Base-by-base conservation (phyloP, 2,329 filamentous ascomycete species). In the Camillea tinctor region DNA sequence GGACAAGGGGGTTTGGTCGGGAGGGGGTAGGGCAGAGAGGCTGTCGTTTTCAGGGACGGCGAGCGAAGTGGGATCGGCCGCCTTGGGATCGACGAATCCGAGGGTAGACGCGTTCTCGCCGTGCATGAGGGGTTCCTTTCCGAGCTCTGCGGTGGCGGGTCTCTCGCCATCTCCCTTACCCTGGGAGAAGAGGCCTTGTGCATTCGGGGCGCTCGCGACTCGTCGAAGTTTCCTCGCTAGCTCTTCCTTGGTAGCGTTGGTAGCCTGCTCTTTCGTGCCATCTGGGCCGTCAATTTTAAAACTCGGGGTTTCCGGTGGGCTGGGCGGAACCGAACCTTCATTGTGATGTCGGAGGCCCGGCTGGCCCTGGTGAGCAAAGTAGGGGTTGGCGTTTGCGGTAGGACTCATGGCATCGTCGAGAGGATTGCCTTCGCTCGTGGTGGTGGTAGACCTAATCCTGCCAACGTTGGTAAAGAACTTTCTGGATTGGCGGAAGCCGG, bases 131-230 rank as follows among this genome's bases (percentile, higher is more conserved):
- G 91, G 90, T 72, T 96, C 90, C 75, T 96, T 96, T 70, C 90
- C 90, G 55, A 95, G 81, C 74, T 97, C 92, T 44, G 92, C 92
- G 9, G 93, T 97, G 65, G 88, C 88, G 52, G 92, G 93, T 64
- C 92, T 86, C 54, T 89, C 88, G 58, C 80, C 83, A 66, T 80
- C 81, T 49, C 77, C 78, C 66, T 86, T 84, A 50, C 79, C 63
- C 56, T 71, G 78, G 65, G 84, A 85, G 70, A 99, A 98, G 36
- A 98, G 80, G 21, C 94, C 95, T 76, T 99, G 95, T 21, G 94
- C 92, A 80, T 99, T 99, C 44, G 95, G 95, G 55, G 95, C 95
- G 73, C 94, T 98, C 57, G 95, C 95, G 57, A 99, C 95, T 73
- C 94, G 88, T 73, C 95, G 88, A 73, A 99, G 80, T 75, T 97